Base-by-base conservation (phyloP, 768 basidiomycete genomes). In the Lactarius indigo region DNA sequence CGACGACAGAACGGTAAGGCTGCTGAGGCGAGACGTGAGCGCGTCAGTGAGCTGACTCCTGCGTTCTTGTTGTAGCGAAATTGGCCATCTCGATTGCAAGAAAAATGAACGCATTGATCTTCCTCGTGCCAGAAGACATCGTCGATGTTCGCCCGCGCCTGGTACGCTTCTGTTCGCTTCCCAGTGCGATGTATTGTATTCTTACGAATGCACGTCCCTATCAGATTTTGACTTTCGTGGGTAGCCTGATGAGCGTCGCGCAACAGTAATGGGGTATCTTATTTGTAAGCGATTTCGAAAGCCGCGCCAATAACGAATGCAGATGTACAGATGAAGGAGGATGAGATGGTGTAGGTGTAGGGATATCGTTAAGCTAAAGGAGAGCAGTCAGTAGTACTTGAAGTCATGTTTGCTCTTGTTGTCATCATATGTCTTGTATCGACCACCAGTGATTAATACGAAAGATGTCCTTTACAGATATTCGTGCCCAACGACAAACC, bases 51-150 rank as follows among this genome's bases (percentile, higher is more conserved):
- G 7, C 59, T 68, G 59, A 59, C 47, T 5, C 30, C 8, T 31
- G 56, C 17, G 23, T 58, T 55, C n/a, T 69, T 62, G 47, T 23
- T 65, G 9, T 69, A 97, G 96, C 96, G 18, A 98, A 98, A 85
- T 78, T 98, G 69, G 96, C 94, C 9, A 98, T 98, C 72, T 98
- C 96, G 3, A 98, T 98, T 72, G 96, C 96, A n/a, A 84, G 96
- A 74, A 98, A 98, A 84, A 89, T 96, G 89, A 92, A 94, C 62
- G 92, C 93, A 5, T 78, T 97, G 72, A 98, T 98, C 73, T 98
- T 98, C 84, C 79, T 98, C 65, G 96, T 98, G 0, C 95, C 96
- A 0, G 96, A 98, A 74, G 95, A 95, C 78, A 95, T 98, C 72
- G 94, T 98, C 41, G 96, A 98, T 75, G 85, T 98, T 67, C 88